phyloP scores from a whole-genome alignment of 345 rosid species.

The Eucalyptus sideroxylon region DNA sequence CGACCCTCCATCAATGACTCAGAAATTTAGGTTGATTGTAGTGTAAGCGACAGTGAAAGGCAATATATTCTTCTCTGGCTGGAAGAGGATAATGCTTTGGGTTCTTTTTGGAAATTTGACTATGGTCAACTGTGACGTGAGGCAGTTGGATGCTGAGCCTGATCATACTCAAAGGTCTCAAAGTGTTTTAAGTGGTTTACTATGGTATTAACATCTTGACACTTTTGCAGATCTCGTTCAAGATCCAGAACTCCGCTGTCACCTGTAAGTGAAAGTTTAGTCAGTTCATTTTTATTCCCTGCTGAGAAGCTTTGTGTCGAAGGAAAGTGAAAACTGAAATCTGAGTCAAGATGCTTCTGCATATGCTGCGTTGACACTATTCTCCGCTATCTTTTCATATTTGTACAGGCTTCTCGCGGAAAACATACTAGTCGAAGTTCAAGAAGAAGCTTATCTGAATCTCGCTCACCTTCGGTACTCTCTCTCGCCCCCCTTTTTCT shows the following conservation, averaged over 20 bases:
- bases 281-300: neutral
- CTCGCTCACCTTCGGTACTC: constrained; percentile 23
- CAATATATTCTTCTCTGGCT: neutral
- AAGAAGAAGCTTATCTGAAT: constrained; percentile 4
- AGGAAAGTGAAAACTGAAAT: neutral
- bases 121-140: neutral
- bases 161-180: neutral
- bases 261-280: constrained; percentile 35
- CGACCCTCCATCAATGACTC: neutral
- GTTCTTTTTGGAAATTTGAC: neutral
- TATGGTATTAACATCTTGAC: neutral
- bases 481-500: neutral
- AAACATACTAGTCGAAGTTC: constrained; percentile 2
- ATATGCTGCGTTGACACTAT: neutral
- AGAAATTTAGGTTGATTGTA: neutral
- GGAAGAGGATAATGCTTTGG: neutral
- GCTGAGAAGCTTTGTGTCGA: neutral
- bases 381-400: neutral
- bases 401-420: constrained; percentile 8
- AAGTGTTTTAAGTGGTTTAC: neutral
- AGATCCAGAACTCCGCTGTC: constrained; percentile 48
- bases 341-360: neutral
- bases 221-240: constrained; percentile 51
- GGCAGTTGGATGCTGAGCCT: neutral
- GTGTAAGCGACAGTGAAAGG: neutral